Conservation (phyloP, 352 stramenopile species). For the Thalassiosira livingstoniorum region DNA sequence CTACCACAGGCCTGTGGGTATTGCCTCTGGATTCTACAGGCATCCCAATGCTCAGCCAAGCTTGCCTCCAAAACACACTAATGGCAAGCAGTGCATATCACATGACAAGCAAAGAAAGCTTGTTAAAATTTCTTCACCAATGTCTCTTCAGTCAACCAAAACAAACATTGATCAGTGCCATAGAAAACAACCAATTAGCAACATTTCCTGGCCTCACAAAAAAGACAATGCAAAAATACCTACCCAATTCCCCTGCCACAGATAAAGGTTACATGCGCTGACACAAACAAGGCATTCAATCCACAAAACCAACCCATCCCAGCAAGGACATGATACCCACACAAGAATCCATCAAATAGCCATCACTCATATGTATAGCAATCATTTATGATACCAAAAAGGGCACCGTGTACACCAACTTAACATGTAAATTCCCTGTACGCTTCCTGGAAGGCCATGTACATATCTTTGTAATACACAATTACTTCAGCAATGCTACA, state of each 20-base stretch:
- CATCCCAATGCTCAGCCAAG: too few species aligned
- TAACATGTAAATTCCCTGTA: background rate
- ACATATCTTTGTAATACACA: conserved; percentile 19
- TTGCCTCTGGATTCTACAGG: too few species aligned
- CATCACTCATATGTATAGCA: conserved; percentile 6
- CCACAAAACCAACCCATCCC: background rate
- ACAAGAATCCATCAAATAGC: background rate
- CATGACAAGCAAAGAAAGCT: too few species aligned
- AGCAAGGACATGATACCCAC: too few species aligned
- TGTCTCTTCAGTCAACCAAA: conserved; percentile 14
- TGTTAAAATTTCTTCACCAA: conserved; percentile 30
- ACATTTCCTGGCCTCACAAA: background rate
- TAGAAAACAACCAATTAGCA: conserved; percentile 12
- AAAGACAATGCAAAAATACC: conserved; percentile 10
- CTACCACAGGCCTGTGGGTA: too few species aligned
- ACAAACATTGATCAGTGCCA: conserved; percentile 23
- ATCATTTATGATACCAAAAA: conserved; percentile 27
- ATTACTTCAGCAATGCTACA: conserved; percentile 22
- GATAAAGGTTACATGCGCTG: conserved; percentile 13
- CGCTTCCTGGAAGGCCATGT: conserved; percentile 16
- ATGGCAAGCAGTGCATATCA: too few species aligned
- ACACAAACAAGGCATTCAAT: background rate
- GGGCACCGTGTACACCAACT: conserved; percentile 24
- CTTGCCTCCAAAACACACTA: too few species aligned
- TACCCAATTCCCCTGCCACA: background rate